These are phyloP conservation scores for Viola odorata DNA, from an alignment of 345 rosid genomes.

Conservation along the genomic window DNA sequence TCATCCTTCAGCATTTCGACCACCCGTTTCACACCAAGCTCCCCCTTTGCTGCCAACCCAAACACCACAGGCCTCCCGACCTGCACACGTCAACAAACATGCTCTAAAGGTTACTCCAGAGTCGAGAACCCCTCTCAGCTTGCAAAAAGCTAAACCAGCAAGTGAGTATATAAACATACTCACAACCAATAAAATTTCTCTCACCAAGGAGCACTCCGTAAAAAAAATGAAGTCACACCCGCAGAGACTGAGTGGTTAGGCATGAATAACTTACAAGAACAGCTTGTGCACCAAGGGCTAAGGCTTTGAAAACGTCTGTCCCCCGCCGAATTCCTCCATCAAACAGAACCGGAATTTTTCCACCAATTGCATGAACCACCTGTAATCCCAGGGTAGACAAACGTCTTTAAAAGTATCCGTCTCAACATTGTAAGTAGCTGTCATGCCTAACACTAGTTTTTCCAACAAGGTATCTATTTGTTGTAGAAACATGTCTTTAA, in stretches of 20 bases:
- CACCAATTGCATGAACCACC: constrained; percentile 67
- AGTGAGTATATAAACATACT: background rate
- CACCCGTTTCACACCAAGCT: constrained; percentile 52
- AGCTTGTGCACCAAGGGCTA: constrained; percentile 89
- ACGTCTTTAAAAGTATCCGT: background rate
- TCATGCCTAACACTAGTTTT: too few relatives aligned
- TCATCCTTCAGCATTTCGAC: constrained; percentile 71
- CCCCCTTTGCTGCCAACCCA: constrained; percentile 79
- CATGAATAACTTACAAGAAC: constrained; percentile 51
- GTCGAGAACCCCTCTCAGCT: background rate
- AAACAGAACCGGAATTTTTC: constrained; percentile 66
- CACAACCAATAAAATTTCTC: too few relatives aligned
- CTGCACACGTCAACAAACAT: constrained; percentile 32
- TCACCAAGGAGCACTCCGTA: background rate
- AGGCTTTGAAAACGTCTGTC: constrained; percentile 81
- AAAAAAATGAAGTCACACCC: background rate
- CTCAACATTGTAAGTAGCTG: too few relatives aligned
- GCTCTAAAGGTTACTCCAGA: background rate
- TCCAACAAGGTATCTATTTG: too few relatives aligned
- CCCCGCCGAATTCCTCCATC: constrained; percentile 90
- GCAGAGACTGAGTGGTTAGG: background rate
- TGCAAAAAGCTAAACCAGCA: too few relatives aligned
- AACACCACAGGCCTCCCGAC: constrained; percentile 76
- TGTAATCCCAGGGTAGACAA: constrained; percentile 19
- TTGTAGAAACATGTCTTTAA: too few relatives aligned